Conservation (phyloP, 768 basidiomycete species). For the Postia placenta region DNA sequence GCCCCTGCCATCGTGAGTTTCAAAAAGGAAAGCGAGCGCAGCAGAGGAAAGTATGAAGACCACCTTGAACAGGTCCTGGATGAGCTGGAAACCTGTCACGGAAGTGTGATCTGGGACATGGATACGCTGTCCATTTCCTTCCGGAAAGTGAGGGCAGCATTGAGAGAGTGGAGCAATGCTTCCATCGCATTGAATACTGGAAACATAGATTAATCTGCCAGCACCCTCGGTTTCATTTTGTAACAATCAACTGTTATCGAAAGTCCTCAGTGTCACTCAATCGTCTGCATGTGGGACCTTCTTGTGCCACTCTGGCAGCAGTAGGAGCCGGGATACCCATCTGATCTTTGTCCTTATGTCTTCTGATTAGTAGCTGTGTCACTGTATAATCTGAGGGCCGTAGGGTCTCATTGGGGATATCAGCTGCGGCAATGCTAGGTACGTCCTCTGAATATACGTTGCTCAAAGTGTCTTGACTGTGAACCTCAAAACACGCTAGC, state of each 20-base stretch:
- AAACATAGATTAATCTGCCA: background rate
- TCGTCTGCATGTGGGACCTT: too few species aligned
- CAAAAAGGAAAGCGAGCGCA: background rate
- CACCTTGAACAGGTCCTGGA: background rate
- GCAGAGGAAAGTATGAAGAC: background rate
- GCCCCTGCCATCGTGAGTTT: background rate
- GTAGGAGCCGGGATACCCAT: background rate
- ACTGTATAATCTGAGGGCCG: too few species aligned
- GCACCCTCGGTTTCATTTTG: background rate
- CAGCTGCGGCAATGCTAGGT: too few species aligned
- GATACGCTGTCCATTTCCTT: background rate
- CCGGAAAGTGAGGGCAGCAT: background rate
- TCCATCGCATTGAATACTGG: background rate
- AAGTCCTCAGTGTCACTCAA: too few species aligned
- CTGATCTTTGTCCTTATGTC: background rate
- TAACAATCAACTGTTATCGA: too few species aligned
- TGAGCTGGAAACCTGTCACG: background rate
- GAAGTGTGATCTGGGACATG: background rate
- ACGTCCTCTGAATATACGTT: too few species aligned
- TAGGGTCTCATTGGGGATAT: too few species aligned
- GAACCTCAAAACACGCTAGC: too few species aligned
- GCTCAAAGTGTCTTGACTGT: too few species aligned
- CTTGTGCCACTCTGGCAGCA: too few species aligned
- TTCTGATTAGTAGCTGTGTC: background rate
- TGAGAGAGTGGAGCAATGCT: background rate